Percentiles rank a stretch among this genome's conserved stretches.
These are phyloP conservation scores for Macroventuria anomochaeta DNA, from an alignment of 2,329 filamentous ascomycete genomes.

Conservation along the genomic window DNA sequence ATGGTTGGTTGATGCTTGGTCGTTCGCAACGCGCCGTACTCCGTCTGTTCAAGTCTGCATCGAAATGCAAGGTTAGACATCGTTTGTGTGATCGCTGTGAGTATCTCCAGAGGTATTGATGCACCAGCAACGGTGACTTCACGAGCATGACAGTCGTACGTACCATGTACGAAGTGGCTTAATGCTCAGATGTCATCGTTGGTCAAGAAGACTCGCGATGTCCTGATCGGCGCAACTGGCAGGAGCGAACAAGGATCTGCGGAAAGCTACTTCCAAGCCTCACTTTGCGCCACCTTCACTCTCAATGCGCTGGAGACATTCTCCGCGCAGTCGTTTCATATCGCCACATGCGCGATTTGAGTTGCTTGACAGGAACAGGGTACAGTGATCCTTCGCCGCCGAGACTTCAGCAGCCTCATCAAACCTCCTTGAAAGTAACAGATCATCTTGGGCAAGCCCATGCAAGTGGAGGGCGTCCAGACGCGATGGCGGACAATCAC, in stretches of 20 bases:
- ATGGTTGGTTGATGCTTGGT: background rate
- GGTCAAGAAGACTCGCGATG: background rate
- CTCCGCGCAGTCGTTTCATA: background rate
- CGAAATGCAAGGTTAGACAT: background rate
- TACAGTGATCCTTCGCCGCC: slow-evolving; percentile 1
- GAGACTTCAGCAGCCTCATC: slow-evolving; percentile 6
- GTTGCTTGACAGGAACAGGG: slow-evolving; percentile 7
- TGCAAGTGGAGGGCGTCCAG: slow-evolving; percentile 4
- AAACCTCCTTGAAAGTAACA: slow-evolving; percentile 1
- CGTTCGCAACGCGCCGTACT: slow-evolving; percentile 9
- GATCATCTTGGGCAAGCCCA: slow-evolving; percentile 8
- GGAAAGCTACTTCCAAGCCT: slow-evolving; percentile 5
- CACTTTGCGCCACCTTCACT: slow-evolving; percentile 9
- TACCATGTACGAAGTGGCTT: background rate
- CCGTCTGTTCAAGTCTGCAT: background rate
- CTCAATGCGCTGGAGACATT: slow-evolving; percentile 4
- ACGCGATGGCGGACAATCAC: slow-evolving; percentile 3
- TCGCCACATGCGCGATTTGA: slow-evolving; percentile 14
- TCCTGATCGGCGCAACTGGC: slow-evolving; percentile 2
- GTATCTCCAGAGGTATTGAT: background rate
- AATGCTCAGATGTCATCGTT: background rate
- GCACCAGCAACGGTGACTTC: background rate
- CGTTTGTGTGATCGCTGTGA: background rate
- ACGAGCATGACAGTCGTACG: background rate
- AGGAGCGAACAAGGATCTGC: slow-evolving; percentile 8